These are phyloP conservation scores for Boechera divaricarpa DNA, from an alignment of 345 rosid genomes.

Conservation along the genomic window DNA sequence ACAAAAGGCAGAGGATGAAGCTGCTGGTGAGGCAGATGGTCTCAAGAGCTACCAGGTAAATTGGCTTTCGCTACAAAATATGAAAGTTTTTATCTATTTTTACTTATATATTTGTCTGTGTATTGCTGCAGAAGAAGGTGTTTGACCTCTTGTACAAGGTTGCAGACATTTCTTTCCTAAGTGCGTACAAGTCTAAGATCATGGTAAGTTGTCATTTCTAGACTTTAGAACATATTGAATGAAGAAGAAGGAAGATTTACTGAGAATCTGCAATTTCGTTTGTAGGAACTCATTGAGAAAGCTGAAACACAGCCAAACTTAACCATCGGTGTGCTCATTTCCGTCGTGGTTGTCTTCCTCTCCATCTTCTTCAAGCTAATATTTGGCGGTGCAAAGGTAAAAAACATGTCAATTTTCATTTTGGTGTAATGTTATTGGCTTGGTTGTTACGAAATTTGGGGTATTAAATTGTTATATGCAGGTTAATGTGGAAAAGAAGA, in stretches of 20 bases:
- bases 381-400: constrained; percentile 71
- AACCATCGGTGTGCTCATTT: constrained; percentile 57
- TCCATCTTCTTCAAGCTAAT: constrained; percentile 50
- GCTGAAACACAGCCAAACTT: constrained; percentile 71
- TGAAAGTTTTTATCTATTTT: not conserved
- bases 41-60: constrained; percentile 50
- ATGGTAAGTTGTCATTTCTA: constrained; percentile 49
- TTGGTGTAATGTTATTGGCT: not conserved
- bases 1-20: constrained; percentile 68
- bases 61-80: not conserved
- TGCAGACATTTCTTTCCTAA: constrained; percentile 72
- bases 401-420: not conserved
- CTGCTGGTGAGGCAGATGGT: constrained; percentile 50
- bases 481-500: constrained; percentile 49
- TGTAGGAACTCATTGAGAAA: constrained; percentile 71
- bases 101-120: not conserved
- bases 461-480: constrained; percentile 12
- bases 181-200: constrained; percentile 58
- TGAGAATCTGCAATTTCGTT: not conserved
- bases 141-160: constrained; percentile 70
- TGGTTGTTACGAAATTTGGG: not conserved
- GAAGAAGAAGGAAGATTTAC: not conserved
- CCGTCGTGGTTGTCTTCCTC: constrained; percentile 52
- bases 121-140: constrained; percentile 56
- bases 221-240: not conserved